Evolutionary conservation across 495 filamentous ascomycete genomes (phyloP), one percentile per base, ranked within the genome.

Genomic region (Podospora didyma): DNA sequence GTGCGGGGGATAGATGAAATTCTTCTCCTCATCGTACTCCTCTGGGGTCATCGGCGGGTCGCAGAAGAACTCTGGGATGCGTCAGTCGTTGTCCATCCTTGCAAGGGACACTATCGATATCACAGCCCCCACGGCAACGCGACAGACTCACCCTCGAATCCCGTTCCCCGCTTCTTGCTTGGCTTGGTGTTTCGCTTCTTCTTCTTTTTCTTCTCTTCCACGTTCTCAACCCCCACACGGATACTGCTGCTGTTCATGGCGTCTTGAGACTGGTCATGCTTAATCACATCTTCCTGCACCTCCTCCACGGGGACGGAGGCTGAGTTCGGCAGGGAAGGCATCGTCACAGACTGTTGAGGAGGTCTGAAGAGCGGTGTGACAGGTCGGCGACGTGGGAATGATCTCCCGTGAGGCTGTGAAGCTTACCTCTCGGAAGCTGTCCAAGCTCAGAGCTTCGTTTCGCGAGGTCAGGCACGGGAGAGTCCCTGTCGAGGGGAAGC

Each of bases 1-100:
- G 50, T 64, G 39, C 19, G 55, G 46, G 11, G 64, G 56, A 26
- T 71, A 71, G 45, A 66, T 47, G 34, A 59, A 34, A 0, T 58
- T 45, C 34, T 62, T 70, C 66, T 93, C 88, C 49, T 88, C 74
- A 3, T 76, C 63, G 50, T 76, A 73, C 62, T 94, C 81, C 0
- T 74, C 78, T 0, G 86, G 86, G 0, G 88, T 91, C 35, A 96
- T 69, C 1, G 93, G 92, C 4, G 82, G 78, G 65, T 97, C 92
- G 41, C 83, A 85, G 67, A 79, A 89, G 65, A 81, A 90, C 37
- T 90, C 86, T 83, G 46, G 26, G 21, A 42, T 46, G 4, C 34
- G 24, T 53, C 46, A 62, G 46, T 23, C 19, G 52, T 37, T 10
- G 7, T 26, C n/a, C 21, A 39, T 31, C 37, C n/a, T 22, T 14